Conservation (phyloP, 805 yeast species). For the Wickerhamomyces bisporus region DNA sequence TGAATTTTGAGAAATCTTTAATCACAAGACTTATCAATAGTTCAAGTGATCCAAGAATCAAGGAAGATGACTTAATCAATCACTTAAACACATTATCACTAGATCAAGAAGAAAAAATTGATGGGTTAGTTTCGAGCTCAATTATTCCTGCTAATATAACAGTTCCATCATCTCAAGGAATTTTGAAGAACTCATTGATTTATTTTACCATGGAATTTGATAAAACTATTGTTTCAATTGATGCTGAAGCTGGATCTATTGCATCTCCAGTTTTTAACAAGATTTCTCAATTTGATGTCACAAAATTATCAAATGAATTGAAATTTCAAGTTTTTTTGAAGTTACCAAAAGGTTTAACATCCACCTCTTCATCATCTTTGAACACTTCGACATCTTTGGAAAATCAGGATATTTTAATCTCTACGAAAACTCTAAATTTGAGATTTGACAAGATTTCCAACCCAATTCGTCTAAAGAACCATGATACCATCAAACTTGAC, state of each 20-base stretch:
- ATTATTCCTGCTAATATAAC: slow-evolving; percentile 50
- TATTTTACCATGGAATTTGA: slow-evolving; percentile 91
- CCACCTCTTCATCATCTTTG: slow-evolving; percentile 50
- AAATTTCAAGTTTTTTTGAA: slow-evolving; percentile 76
- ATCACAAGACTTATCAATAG: slow-evolving; percentile 62
- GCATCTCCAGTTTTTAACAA: slow-evolving; percentile 79
- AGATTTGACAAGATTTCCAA: slow-evolving; percentile 45
- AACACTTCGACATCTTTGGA: slow-evolving; percentile 23
- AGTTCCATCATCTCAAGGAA: slow-evolving; percentile 41
- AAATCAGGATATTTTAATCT: slow-evolving; percentile 66
- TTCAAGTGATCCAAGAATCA: slow-evolving; percentile 29
- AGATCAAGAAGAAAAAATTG: slow-evolving; percentile 28
- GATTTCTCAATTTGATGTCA: slow-evolving; percentile 87
- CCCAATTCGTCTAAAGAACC: slow-evolving; percentile 58
- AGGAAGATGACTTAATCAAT: slow-evolving; percentile 16
- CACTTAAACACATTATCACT: slow-evolving; percentile 16
- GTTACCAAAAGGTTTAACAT: no score
- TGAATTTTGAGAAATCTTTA: slow-evolving; percentile 58
- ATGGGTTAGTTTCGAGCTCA: slow-evolving; percentile 21
- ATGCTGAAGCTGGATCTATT: slow-evolving; percentile 80
- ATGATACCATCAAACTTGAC: slow-evolving; percentile 45
- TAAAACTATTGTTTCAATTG: slow-evolving; percentile 84
- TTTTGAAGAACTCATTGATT: slow-evolving; percentile 59
- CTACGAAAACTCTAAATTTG: slow-evolving; percentile 61
- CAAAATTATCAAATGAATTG: slow-evolving; percentile 53